A percentile compares a stretch with the other conserved stretches of the same genome.
Conservation (phyloP, 2,329 filamentous ascomycete species). For the Ophioceras dolichostomum region DNA sequence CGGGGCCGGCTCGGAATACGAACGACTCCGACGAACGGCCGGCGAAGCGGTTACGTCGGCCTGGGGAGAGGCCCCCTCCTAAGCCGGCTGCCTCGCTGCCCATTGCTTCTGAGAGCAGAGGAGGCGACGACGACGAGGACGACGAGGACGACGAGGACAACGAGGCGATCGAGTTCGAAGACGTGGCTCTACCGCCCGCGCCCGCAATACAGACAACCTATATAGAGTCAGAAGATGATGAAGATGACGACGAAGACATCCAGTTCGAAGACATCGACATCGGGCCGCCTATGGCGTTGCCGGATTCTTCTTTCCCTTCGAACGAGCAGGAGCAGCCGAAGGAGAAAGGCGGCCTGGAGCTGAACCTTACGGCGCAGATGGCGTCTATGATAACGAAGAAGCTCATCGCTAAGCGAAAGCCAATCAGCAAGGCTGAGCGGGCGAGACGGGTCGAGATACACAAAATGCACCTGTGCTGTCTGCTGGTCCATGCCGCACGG, state of each 20-base stretch:
- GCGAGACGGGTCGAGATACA: conserved; percentile 61
- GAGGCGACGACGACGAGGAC: not conserved
- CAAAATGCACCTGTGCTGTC: conserved; percentile 72
- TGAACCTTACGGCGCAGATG: conserved; percentile 38
- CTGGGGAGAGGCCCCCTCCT: conserved; percentile 7
- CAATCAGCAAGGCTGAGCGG: conserved; percentile 40
- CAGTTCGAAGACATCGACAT: conserved; percentile 6
- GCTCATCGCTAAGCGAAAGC: conserved; percentile 31
- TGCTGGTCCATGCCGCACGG: conserved; percentile 63
- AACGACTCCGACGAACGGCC: conserved; percentile 4
- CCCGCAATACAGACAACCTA: conserved; percentile 11
- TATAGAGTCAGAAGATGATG: conserved; percentile 7
- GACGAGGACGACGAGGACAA: conserved; percentile 7
- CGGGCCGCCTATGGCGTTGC: not conserved
- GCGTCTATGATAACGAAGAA: conserved; percentile 16
- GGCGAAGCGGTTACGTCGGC: conserved; percentile 9
- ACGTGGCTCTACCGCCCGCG: conserved; percentile 9
- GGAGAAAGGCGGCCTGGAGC: conserved; percentile 22
- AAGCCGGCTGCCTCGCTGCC: not conserved
- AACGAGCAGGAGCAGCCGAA: not conserved
- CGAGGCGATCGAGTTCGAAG: conserved; percentile 10
- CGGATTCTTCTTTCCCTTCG: too few relatives aligned
- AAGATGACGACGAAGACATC: conserved; percentile 5
- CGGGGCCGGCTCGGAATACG: not conserved
- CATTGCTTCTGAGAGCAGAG: not conserved